These are phyloP conservation scores for Sideroxylon spinosum DNA, from an alignment of 179 eudicot genomes.

Conservation along the genomic window DNA sequence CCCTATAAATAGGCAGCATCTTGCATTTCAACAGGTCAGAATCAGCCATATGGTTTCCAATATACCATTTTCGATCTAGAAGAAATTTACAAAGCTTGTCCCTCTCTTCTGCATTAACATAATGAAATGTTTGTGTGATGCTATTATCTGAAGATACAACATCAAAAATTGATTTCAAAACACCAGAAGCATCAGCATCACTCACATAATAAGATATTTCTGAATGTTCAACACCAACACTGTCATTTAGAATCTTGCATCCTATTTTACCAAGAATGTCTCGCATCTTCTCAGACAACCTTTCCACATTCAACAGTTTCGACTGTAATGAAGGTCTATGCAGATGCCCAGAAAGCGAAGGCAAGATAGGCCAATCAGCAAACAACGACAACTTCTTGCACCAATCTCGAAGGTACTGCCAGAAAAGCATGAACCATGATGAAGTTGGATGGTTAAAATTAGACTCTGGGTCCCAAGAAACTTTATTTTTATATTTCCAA, in stretches of 20 bases:
- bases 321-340: slow-evolving; percentile 61
- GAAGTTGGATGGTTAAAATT: slow-evolving; percentile 53
- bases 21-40: slow-evolving; percentile 60
- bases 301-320: slow-evolving; percentile 63
- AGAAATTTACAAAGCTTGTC: slow-evolving; percentile 80
- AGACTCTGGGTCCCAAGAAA: slow-evolving; percentile 58
- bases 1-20: slow-evolving; percentile 77
- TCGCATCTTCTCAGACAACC: slow-evolving; percentile 62
- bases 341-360: slow-evolving; percentile 76
- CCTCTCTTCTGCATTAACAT: slow-evolving; percentile 61
- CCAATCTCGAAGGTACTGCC: slow-evolving; percentile 70
- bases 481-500: slow-evolving; percentile 73
- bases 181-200: slow-evolving; percentile 68
- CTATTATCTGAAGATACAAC: slow-evolving; percentile 53
- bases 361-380: slow-evolving; percentile 95
- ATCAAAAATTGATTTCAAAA: slow-evolving; percentile 67
- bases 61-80: slow-evolving; percentile 88
- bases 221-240: slow-evolving; percentile 68
- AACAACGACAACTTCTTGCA: slow-evolving; percentile 66
- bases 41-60: slow-evolving; percentile 58
- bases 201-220: slow-evolving; percentile 56
- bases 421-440: slow-evolving; percentile 70
- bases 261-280: slow-evolving; percentile 72
- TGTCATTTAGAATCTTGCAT: slow-evolving; percentile 65
- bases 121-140: slow-evolving; percentile 35